Conservation (phyloP, 2,329 filamentous ascomycete species). For the Penicillium oxalicum region DNA sequence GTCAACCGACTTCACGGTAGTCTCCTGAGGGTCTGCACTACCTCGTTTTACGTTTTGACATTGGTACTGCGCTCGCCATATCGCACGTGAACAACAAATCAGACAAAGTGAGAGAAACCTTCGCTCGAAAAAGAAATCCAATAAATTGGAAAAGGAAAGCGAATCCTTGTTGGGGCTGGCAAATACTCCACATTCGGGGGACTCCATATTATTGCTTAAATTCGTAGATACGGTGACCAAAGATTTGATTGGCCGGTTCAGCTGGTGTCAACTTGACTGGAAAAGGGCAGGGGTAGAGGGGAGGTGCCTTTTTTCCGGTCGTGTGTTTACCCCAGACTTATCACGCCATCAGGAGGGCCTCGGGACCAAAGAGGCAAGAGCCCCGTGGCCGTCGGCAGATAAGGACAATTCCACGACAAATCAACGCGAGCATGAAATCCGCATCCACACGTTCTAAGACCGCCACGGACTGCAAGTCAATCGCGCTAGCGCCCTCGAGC, state of each 20-base stretch:
- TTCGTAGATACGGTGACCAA: neutral
- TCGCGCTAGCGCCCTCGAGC: neutral
- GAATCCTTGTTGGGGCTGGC: too few relatives aligned
- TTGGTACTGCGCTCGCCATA: neutral
- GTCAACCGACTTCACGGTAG: neutral
- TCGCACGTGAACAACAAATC: neutral
- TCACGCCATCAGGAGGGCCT: slow-evolving; percentile 3
- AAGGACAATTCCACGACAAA: slow-evolving; percentile 3
- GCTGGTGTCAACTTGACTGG: neutral
- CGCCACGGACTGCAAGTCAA: neutral
- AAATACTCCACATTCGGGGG: too few relatives aligned
- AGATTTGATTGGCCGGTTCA: too few relatives aligned
- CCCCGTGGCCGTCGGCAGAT: slow-evolving; percentile 8
- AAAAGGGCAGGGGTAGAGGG: neutral
- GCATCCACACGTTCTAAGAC: neutral
- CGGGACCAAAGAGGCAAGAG: neutral
- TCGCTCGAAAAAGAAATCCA: neutral
- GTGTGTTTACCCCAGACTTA: slow-evolving; percentile 12
- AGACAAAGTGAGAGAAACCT: slow-evolving; percentile 1
- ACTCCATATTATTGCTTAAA: neutral
- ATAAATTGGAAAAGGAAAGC: neutral
- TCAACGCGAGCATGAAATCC: neutral
- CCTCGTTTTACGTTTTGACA: neutral
- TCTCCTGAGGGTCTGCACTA: neutral
- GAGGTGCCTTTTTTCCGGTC: neutral